Evolutionary conservation across 2,329 filamentous ascomycete species (phyloP).

Genomic region (Aureobasidium sp.): DNA sequence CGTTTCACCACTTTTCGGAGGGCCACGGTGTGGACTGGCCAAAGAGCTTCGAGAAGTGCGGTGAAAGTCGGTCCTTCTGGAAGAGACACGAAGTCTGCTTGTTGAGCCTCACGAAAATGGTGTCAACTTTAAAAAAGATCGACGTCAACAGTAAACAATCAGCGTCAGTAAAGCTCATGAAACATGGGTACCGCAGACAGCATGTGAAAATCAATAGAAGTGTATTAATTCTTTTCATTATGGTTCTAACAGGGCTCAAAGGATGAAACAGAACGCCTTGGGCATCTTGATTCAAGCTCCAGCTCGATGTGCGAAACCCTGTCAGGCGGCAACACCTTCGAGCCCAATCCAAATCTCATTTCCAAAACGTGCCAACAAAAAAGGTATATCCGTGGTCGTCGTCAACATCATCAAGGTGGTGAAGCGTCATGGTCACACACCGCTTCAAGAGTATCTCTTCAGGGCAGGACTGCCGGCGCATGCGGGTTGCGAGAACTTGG

Average conservation of each 20-base stretch:
- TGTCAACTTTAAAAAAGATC: neutral
- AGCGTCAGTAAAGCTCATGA: neutral
- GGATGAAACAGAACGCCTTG: neutral
- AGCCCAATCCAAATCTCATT: slow-evolving; percentile 9
- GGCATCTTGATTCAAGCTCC: neutral
- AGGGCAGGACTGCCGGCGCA: slow-evolving; percentile 43
- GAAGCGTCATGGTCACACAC: neutral
- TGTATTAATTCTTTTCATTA: neutral
- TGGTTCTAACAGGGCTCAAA: neutral
- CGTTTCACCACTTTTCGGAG: neutral
- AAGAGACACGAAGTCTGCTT: neutral
- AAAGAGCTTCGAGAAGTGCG: neutral
- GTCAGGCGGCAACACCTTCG: slow-evolving; percentile 5
- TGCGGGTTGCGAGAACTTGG: slow-evolving; percentile 47
- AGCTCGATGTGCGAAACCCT: neutral
- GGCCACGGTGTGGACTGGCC: neutral
- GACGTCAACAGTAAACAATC: neutral
- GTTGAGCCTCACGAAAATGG: neutral
- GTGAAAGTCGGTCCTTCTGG: slow-evolving; percentile 10
- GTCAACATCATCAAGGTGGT: slow-evolving; percentile 10
- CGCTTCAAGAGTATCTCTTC: slow-evolving; percentile 33
- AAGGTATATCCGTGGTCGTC: slow-evolving; percentile 9
- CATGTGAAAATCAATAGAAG: neutral
- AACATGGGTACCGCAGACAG: neutral
- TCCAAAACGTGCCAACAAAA: slow-evolving; percentile 8